Conservation (phyloP, 23 red algal species). For the Gracilaria gracilis region DNA sequence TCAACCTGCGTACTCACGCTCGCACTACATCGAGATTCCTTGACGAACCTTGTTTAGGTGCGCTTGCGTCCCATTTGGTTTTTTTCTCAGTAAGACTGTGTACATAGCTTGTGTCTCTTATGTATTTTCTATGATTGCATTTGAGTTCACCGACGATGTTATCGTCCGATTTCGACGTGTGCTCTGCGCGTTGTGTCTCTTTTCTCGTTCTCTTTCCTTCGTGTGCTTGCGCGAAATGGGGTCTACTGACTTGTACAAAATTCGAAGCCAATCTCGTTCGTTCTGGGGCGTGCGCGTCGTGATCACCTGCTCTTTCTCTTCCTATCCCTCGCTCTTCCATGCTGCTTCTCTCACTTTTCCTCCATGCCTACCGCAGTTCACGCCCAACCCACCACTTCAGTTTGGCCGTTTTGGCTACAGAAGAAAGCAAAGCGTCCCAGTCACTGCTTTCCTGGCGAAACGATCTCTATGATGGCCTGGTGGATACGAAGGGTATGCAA, state of each 20-base stretch:
- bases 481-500: no score
- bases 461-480: no score
- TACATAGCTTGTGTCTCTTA: conserved; percentile 16
- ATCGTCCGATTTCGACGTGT: not conserved
- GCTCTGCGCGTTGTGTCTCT: not conserved
- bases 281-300: not conserved
- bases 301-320: not conserved
- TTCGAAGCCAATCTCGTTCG: not conserved
- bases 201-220: not conserved
- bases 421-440: no score
- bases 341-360: not conserved
- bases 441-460: no score
- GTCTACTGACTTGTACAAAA: not conserved
- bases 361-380: no score
- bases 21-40: conserved; percentile 58
- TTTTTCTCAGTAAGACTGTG: not conserved
- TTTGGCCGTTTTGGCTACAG: no score
- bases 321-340: not conserved
- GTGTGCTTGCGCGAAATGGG: not conserved
- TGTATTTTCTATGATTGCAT: conserved; percentile 3
- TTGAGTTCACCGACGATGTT: conserved; percentile 9
- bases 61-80: not conserved
- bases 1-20: conserved; percentile 40
- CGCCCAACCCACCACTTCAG: no score
- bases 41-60: not conserved